These are phyloP conservation scores for Leonotis leonurus DNA, from an alignment of 257 asterid species.

Conservation along the genomic window DNA sequence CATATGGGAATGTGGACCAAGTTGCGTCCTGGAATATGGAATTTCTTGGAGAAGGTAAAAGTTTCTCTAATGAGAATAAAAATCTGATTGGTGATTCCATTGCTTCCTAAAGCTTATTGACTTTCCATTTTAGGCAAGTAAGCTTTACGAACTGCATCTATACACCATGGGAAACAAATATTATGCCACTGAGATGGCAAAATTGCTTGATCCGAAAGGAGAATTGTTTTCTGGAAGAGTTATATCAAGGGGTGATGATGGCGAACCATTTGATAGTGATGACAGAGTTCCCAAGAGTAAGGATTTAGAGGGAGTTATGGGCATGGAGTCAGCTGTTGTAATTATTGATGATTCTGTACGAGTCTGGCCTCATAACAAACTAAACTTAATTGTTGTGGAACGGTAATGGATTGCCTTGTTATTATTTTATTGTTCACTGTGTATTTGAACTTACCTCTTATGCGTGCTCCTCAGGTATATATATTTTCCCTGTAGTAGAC, in stretches of 20 bases:
- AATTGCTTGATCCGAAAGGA: conserved; percentile 95
- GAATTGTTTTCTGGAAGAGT: conserved; percentile 94
- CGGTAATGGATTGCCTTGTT: conserved; percentile 41
- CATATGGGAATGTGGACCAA: conserved; percentile 99
- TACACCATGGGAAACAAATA: conserved; percentile 98
- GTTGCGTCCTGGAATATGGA: conserved; percentile 98
- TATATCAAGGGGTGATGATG: conserved; percentile 87
- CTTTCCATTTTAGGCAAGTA: conserved; percentile 63
- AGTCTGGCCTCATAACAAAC: conserved; percentile 94
- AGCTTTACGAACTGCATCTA: conserved; percentile 81
- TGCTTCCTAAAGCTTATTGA: conserved; percentile 5
- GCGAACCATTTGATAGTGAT: conserved; percentile 73
- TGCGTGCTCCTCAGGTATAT: conserved; percentile 52
- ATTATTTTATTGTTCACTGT: background rate
- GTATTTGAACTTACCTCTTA: background rate
- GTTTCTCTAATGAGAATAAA: conserved; percentile 6
- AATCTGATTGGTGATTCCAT: background rate
- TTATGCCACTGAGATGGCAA: conserved; percentile 99
- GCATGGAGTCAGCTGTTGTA: conserved; percentile 89
- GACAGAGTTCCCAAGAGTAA: conserved; percentile 82
- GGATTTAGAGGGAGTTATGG: conserved; percentile 95
- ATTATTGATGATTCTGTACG: conserved; percentile 89
- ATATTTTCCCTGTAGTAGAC: conserved; percentile 93
- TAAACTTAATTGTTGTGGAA: conserved; percentile 84
- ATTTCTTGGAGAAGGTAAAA: conserved; percentile 85